Evolutionary conservation across 441 rosid species (phyloP).

Genomic region (Croton laevigatus): DNA sequence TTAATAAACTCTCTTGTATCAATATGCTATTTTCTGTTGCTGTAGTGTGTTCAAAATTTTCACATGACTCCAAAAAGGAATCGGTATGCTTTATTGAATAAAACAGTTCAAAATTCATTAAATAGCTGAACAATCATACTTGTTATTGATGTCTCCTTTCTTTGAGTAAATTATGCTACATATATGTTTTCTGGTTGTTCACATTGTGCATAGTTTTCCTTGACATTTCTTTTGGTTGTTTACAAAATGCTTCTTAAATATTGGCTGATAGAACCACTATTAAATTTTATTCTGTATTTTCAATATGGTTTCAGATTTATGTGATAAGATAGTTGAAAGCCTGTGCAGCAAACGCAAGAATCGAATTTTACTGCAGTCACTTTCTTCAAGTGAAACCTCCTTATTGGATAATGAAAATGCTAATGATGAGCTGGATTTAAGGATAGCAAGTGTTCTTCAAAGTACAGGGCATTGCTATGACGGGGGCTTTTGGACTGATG

Average conservation of each 20-base stretch:
- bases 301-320: slow-evolving; percentile 52
- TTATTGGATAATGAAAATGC: slow-evolving; percentile 50
- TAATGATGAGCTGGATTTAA: slow-evolving; percentile 66
- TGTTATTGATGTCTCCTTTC: neutral
- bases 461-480: slow-evolving; percentile 95
- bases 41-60: neutral
- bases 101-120: neutral
- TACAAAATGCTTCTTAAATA: neutral
- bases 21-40: neutral
- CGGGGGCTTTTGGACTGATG: slow-evolving; percentile 85
- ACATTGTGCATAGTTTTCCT: neutral
- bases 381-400: slow-evolving; percentile 60
- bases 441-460: slow-evolving; percentile 90
- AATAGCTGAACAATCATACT: slow-evolving; percentile 1
- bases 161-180: neutral
- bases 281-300: slow-evolving; percentile 13
- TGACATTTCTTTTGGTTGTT: too few relatives aligned
- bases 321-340: slow-evolving; percentile 82
- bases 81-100: neutral
- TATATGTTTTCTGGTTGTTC: neutral
- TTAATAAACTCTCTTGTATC: neutral
- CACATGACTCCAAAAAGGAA: neutral
- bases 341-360: slow-evolving; percentile 81
- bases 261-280: neutral
- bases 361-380: slow-evolving; percentile 51